A percentile compares a stretch with the other conserved stretches of the same genome.
phyloP scores from a whole-genome alignment of 305 asterid genomes.

The Caryopteris hybrid region DNA sequence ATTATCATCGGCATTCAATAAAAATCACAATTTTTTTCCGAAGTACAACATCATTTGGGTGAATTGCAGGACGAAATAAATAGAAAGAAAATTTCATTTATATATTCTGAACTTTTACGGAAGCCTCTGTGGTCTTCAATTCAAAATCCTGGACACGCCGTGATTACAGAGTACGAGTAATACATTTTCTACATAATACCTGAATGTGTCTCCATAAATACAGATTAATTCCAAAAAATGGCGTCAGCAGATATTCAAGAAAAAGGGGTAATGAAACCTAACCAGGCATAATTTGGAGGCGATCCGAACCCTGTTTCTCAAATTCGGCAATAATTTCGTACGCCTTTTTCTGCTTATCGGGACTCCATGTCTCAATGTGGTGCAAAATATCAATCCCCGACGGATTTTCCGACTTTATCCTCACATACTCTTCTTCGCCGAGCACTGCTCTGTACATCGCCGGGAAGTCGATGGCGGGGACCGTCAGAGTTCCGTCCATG shows the following conservation, averaged over 20 bases:
- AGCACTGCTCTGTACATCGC: constrained; percentile 90
- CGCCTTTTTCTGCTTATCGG: constrained; percentile 61
- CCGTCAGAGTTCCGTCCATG: constrained; percentile 97
- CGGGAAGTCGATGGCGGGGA: constrained; percentile 84
- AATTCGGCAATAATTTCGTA: constrained; percentile 67
- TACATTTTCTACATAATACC: too few relatives aligned
- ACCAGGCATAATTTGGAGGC: constrained; percentile 96
- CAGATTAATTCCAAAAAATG: neutral
- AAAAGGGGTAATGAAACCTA: constrained; percentile 9
- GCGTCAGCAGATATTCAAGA: neutral
- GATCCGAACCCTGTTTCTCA: constrained; percentile 79
- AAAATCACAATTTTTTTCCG: neutral
- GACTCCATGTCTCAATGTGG: constrained; percentile 78
- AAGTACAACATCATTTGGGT: neutral
- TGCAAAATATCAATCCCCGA: constrained; percentile 88
- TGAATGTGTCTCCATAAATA: too few relatives aligned
- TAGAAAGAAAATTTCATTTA: neutral
- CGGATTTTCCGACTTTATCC: constrained; percentile 43
- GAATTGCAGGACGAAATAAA: neutral
- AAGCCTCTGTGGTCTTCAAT: neutral
- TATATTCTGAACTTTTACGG: neutral
- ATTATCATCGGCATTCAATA: neutral
- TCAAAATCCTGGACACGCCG: neutral
- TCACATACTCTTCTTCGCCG: constrained; percentile 64
- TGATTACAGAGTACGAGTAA: neutral